phyloP scores from a whole-genome alignment of 2,329 filamentous ascomycete species.

The Colletotrichum gigasporum region DNA sequence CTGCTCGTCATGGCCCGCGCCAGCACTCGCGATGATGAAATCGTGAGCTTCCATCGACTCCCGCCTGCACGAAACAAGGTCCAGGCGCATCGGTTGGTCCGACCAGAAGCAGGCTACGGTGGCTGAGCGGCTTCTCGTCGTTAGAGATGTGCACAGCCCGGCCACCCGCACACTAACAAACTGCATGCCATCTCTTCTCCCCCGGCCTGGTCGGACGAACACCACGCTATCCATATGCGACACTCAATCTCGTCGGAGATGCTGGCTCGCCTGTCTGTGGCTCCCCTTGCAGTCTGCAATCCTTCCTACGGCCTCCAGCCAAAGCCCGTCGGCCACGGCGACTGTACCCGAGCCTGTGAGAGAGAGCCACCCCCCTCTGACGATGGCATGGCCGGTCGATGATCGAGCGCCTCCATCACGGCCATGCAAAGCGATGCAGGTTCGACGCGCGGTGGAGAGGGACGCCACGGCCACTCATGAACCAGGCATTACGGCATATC shows the following conservation, averaged over 20 bases:
- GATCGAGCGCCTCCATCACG: slow-evolving; percentile 6
- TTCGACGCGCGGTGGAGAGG: slow-evolving; percentile 4
- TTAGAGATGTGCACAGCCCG: slow-evolving; percentile 23
- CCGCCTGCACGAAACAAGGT: slow-evolving; percentile 15
- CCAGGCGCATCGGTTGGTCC: slow-evolving; percentile 19
- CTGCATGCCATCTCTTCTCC: not conserved
- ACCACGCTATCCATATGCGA: not conserved
- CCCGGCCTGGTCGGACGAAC: slow-evolving; percentile 7
- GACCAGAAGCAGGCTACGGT: slow-evolving; percentile 15
- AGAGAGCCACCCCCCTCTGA: not conserved
- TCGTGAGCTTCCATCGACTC: slow-evolving; percentile 3
- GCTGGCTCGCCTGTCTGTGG: slow-evolving; percentile 18
- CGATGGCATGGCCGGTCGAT: not conserved
- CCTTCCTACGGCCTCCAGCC: not conserved
- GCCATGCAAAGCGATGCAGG: slow-evolving; percentile 8
- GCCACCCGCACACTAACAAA: slow-evolving; percentile 1
- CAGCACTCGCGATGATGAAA: slow-evolving; percentile 8
- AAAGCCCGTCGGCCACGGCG: not conserved
- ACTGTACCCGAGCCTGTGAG: slow-evolving; percentile 12
- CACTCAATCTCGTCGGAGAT: not conserved
- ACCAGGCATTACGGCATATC: not conserved
- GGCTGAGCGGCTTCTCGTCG: slow-evolving; percentile 9
- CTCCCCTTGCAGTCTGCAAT: slow-evolving; percentile 23
- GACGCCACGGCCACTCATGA: not conserved
- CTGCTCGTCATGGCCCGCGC: not conserved